phyloP scores from a whole-genome alignment of 805 yeast genomes.

The Metschnikowia amazonensis region DNA sequence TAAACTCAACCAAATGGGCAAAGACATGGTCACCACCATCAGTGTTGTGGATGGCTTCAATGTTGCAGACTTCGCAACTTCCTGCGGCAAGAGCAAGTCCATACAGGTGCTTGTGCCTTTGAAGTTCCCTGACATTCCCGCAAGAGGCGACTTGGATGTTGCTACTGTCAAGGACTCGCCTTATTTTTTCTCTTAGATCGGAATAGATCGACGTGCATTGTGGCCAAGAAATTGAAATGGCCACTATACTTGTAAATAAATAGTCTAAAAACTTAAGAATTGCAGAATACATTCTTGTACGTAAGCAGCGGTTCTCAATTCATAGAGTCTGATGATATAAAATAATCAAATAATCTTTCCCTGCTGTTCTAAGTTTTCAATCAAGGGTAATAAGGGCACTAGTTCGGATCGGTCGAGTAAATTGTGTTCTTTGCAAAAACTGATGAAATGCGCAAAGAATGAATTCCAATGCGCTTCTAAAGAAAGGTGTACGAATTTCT shows the following conservation, averaged over 20 bases:
- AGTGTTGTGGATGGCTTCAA: constrained; percentile 45
- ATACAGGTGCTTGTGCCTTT: constrained; percentile 62
- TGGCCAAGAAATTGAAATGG: not conserved
- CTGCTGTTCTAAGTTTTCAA: constrained; percentile 76
- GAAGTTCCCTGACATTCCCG: constrained; percentile 67
- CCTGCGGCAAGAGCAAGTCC: constrained; percentile 22
- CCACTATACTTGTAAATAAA: constrained; percentile 3
- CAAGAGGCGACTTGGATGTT: constrained; percentile 82
- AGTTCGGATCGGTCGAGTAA: constrained; percentile 76
- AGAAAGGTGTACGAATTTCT: constrained; percentile 83
- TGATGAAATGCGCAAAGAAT: constrained; percentile 88
- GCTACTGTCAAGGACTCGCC: constrained; percentile 62
- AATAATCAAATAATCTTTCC: constrained; percentile 61
- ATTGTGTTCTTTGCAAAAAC: constrained; percentile 80
- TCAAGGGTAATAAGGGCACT: constrained; percentile 71
- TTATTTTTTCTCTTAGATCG: constrained; percentile 62
- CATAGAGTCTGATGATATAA: not conserved
- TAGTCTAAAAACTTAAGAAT: not conserved
- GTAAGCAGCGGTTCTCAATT: not conserved
- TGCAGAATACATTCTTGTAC: not conserved
- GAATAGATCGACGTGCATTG: constrained; percentile 1
- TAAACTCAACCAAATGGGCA: constrained; percentile 45
- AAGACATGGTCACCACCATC: constrained; percentile 64
- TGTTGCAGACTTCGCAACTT: constrained; percentile 22
- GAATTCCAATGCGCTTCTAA: constrained; percentile 98